Conservation (phyloP, 306 rosid genomes). For the Vachellia collinsii region DNA sequence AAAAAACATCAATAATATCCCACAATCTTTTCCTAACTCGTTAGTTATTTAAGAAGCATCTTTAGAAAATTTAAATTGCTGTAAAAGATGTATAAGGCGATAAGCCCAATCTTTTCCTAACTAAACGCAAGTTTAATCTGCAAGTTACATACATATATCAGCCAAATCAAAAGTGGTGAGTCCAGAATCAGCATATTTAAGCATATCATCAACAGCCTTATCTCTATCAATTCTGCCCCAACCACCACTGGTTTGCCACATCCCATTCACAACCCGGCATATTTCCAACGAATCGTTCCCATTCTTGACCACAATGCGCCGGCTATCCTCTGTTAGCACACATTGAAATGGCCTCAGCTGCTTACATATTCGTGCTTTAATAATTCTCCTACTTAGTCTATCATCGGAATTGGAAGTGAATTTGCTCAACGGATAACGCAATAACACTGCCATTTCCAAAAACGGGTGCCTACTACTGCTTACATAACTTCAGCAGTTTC, state of each 20-base stretch:
- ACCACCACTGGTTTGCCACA: slow-evolving; percentile 90
- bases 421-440: slow-evolving; percentile 42
- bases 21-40: not conserved
- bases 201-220: slow-evolving; percentile 75
- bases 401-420: slow-evolving; percentile 38
- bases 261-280: slow-evolving; percentile 75
- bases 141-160: slow-evolving; percentile 65
- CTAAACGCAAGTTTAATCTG: not conserved
- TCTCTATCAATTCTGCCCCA: slow-evolving; percentile 81
- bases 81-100: not conserved
- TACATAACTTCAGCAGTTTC: slow-evolving; percentile 1
- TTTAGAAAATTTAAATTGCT: not conserved
- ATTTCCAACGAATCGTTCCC: slow-evolving; percentile 75
- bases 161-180: slow-evolving; percentile 82
- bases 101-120: not conserved
- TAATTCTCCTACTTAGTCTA: slow-evolving; percentile 38
- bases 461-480: not conserved
- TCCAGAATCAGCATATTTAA: slow-evolving; percentile 77
- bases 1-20: slow-evolving; percentile 22
- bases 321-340: slow-evolving; percentile 52
- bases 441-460: slow-evolving; percentile 57
- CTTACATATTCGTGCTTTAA: slow-evolving; percentile 26
- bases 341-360: slow-evolving; percentile 42
- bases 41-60: not conserved
- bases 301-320: slow-evolving; percentile 50